Evolutionary conservation across 164 flowering plant species (phyloP), one percentile per base, ranked within the genome.

Genomic region (Brasenia schreberi): DNA sequence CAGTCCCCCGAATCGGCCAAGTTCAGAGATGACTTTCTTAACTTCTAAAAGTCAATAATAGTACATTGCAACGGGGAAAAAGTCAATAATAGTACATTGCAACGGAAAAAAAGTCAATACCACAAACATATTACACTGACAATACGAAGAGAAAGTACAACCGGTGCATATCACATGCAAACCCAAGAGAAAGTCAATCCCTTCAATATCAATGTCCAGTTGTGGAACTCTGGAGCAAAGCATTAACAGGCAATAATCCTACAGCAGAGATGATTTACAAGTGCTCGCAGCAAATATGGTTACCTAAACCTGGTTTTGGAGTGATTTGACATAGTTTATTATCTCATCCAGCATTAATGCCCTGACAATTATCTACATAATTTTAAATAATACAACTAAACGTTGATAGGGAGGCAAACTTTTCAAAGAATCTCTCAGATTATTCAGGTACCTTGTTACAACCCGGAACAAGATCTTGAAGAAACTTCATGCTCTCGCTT

Each of bases 271-370:
- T 45, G 53, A 45, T 45, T 45, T 12, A 7, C 1, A 12, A 45
- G 11, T 45, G 11, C 53, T 7, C 5, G 12, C 7, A 45, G 12
- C 0, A 45, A 45, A 45, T 12, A 45, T 12, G 16, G 60, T 43
- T 78, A 90, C 92, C 95, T 88, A 92, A 73, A 90, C 97, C 71
- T 87, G 96, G 45, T 70, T 81, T 76, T 90, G 90, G 33, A 90
- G 74, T 59, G 97, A 88, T 71, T 87, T 90, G 69, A 90, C 84
- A 74, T 90, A 90, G 68, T 88, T 90, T 64, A 88, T 90, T 66
- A 90, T 90, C 79, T 88, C 97, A 80, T 90, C 97, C 67, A 90
- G 92, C 61, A 90, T 90, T 66, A 83, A 80, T 7, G 94, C 89
- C 77, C 86, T 88, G 44, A 92, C 97, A 67, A 87, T 87, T 27